Percentiles rank a stretch among this genome's conserved stretches.
phyloP scores from a whole-genome alignment of 306 rosid genomes.

The Chamaecrista fasciculata region DNA sequence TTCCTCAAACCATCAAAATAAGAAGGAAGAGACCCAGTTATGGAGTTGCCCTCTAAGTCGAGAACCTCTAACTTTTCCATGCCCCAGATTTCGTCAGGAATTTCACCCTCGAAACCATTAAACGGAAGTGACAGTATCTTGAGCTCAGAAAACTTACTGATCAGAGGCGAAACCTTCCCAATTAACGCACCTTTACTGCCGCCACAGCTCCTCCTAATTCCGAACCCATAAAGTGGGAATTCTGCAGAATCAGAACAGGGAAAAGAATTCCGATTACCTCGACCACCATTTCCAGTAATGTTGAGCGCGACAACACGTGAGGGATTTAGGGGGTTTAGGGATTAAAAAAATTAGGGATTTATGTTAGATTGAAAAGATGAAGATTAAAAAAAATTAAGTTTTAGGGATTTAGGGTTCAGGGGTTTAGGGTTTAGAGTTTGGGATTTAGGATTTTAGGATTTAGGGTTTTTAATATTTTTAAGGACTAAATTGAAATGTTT shows the following conservation, averaged over 20 bases:
- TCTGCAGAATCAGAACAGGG: slow-evolving; percentile 45
- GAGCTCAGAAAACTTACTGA: slow-evolving; percentile 65
- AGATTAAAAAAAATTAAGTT: no score
- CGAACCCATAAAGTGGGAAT: slow-evolving; percentile 78
- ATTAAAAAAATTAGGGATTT: no score
- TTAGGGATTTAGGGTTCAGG: no score
- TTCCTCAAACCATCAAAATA: slow-evolving; percentile 35
- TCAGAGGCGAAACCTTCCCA: slow-evolving; percentile 53
- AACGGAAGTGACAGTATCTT: slow-evolving; percentile 70
- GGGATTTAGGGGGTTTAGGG: no score
- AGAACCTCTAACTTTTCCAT: slow-evolving; percentile 74
- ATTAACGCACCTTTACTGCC: slow-evolving; percentile 45
- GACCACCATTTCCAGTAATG: slow-evolving; percentile 61
- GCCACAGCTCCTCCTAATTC: slow-evolving; percentile 55
- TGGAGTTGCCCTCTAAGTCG: slow-evolving; percentile 77
- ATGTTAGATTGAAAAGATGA: no score
- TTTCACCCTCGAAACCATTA: slow-evolving; percentile 57
- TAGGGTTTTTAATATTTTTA: no score
- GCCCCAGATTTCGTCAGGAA: slow-evolving; percentile 64
- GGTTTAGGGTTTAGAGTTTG: no score
- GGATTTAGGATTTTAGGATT: no score
- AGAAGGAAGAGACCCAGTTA: slow-evolving; percentile 53
- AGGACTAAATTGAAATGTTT: no score
- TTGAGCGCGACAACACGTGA: slow-evolving; percentile 67
- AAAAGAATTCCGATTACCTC: slow-evolving; percentile 29